phyloP scores from a whole-genome alignment of 257 asterid genomes.

The Solanum etuberosum region DNA sequence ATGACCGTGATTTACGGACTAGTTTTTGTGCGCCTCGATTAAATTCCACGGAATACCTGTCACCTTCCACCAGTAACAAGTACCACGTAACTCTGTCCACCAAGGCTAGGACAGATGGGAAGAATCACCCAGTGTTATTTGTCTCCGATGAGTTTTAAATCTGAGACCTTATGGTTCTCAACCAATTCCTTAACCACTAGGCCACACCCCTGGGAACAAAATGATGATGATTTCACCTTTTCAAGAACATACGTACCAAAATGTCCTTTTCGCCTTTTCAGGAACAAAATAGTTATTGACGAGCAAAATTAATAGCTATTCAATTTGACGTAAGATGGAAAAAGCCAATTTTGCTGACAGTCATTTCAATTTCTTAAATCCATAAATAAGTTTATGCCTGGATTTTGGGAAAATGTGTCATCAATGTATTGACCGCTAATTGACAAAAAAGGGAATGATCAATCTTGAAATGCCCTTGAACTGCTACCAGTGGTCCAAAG shows the following conservation, averaged over 20 bases:
- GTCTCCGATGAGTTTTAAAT: no score
- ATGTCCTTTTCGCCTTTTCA: neutral
- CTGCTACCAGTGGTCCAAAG: neutral
- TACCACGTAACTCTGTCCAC: neutral
- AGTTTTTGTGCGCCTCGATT: neutral
- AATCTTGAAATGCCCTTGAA: neutral
- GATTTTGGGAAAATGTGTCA: neutral
- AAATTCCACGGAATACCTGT: no score
- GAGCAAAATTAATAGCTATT: neutral
- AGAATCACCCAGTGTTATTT: neutral
- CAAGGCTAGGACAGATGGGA: neutral
- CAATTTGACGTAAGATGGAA: neutral
- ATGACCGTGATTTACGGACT: neutral
- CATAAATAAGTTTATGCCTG: neutral
- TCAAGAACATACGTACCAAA: neutral
- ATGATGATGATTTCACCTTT: neutral
- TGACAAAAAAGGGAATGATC: neutral
- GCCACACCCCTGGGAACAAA: neutral
- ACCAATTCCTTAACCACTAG: neutral
- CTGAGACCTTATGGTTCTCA: neutral
- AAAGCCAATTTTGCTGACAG: neutral
- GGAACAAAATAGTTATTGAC: neutral
- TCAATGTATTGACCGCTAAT: neutral
- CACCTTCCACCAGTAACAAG: no score
- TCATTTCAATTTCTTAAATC: neutral